Evolutionary conservation across 2,329 filamentous ascomycete genomes (phyloP).

Genomic region (Talaromyces sp.): DNA sequence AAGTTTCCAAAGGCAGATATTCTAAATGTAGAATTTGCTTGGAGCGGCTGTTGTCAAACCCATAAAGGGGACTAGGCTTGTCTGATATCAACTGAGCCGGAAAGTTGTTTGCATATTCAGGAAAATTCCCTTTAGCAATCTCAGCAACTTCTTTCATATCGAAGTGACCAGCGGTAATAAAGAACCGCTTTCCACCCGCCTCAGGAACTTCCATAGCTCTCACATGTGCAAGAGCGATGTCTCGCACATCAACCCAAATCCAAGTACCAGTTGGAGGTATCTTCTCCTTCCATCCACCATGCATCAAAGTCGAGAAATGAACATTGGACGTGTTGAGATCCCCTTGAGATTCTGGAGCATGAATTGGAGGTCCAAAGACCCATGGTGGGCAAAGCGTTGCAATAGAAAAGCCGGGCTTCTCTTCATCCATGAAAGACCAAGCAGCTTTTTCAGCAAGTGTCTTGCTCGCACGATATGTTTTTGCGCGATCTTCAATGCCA

Average conservation of each 20-base stretch:
- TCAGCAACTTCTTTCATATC: neutral
- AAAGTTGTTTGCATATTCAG: neutral
- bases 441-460: constrained; percentile 17
- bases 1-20: neutral
- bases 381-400: constrained; percentile 1
- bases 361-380: neutral
- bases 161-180: neutral
- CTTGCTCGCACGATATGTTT: constrained; percentile 54
- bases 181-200: constrained; percentile 33
- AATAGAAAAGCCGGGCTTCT: constrained; percentile 6
- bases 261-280: neutral
- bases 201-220: neutral
- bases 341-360: too few relatives aligned
- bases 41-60: neutral
- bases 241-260: constrained; percentile 13
- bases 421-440: constrained; percentile 2
- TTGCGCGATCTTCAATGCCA: constrained; percentile 25
- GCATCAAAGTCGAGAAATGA: neutral
- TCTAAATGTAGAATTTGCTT: neutral
- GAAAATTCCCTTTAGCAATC: neutral
- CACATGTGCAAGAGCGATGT: constrained; percentile 11
- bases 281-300: neutral
- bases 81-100: neutral
- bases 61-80: neutral
- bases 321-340: neutral